Evolutionary conservation across 306 rosid genomes (phyloP).

Genomic region (Pyrus betulifolia): DNA sequence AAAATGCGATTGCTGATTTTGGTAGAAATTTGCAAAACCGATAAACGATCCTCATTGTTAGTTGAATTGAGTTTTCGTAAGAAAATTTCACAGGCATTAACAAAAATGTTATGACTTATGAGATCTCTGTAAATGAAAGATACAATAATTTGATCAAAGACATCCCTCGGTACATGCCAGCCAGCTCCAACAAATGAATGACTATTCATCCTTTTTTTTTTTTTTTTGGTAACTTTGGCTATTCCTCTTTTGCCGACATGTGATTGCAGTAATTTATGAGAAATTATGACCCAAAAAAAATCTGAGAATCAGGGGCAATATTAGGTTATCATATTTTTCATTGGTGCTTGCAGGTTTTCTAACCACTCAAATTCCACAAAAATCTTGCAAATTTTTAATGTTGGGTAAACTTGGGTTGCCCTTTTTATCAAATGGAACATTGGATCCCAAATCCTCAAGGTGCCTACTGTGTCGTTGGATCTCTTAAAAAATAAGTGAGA

Average conservation of each 20-base stretch:
- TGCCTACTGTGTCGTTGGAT: not conserved
- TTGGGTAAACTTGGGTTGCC: not conserved
- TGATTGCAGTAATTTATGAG: not conserved
- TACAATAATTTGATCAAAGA: too few species aligned
- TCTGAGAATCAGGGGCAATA: not conserved
- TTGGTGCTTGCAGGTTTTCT: not conserved
- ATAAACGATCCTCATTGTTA: too few species aligned
- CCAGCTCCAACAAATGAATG: not conserved
- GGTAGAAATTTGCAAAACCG: too few species aligned
- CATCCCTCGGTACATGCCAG: not conserved
- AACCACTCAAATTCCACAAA: not conserved
- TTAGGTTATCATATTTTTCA: not conserved
- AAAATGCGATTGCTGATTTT: too few species aligned
- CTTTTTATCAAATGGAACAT: not conserved
- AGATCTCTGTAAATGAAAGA: too few species aligned
- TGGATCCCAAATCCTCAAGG: not conserved
- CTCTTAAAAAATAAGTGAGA: not conserved
- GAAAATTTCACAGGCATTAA: too few species aligned
- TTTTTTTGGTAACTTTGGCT: too few species aligned
- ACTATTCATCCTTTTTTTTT: not conserved
- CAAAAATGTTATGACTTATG: too few species aligned
- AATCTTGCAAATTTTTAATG: not conserved
- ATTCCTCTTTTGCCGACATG: not conserved
- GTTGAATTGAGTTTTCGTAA: too few species aligned
- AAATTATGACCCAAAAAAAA: too few species aligned